Evolutionary conservation across 2,329 filamentous ascomycete genomes (phyloP).

Genomic region (Colletotrichum destructivum): DNA sequence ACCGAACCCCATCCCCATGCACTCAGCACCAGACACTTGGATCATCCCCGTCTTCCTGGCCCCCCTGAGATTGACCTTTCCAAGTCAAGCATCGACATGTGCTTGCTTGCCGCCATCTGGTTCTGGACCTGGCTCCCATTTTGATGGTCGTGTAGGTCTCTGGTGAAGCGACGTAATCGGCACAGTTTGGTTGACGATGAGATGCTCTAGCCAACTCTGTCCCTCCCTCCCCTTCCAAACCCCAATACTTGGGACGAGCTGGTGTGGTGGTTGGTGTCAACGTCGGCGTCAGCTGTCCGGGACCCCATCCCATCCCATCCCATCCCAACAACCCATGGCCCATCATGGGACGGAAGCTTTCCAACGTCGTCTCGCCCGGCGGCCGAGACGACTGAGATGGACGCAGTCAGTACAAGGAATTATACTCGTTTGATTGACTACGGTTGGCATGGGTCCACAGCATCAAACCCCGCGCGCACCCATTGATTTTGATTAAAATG

Average conservation of each 20-base stretch:
- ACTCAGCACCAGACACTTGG: conserved; percentile 37
- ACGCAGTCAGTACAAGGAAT: not conserved
- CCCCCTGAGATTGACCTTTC: conserved; percentile 33
- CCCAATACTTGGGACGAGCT: conserved; percentile 31
- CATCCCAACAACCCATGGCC: too few relatives aligned
- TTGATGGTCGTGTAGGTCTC: conserved; percentile 12
- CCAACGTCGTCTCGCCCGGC: not conserved
- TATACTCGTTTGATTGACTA: not conserved
- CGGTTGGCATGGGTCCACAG: too few relatives aligned
- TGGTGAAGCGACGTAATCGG: conserved; percentile 19
- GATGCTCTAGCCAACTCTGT: conserved; percentile 17
- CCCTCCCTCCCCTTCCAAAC: conserved; percentile 6
- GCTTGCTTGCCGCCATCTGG: conserved; percentile 30
- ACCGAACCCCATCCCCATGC: conserved; percentile 12
- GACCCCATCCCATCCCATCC: not conserved
- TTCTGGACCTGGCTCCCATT: conserved; percentile 19
- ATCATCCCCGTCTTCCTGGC: conserved; percentile 26
- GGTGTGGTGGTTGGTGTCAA: not conserved
- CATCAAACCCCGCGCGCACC: not conserved
- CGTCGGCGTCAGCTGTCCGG: not conserved
- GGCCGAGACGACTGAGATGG: not conserved
- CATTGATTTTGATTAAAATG: not conserved
- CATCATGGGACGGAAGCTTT: not conserved
- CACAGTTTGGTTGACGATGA: conserved; percentile 10
- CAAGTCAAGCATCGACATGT: conserved; percentile 30